Base-by-base conservation (phyloP, 306 rosid genomes). In the Datisca glomerata region DNA sequence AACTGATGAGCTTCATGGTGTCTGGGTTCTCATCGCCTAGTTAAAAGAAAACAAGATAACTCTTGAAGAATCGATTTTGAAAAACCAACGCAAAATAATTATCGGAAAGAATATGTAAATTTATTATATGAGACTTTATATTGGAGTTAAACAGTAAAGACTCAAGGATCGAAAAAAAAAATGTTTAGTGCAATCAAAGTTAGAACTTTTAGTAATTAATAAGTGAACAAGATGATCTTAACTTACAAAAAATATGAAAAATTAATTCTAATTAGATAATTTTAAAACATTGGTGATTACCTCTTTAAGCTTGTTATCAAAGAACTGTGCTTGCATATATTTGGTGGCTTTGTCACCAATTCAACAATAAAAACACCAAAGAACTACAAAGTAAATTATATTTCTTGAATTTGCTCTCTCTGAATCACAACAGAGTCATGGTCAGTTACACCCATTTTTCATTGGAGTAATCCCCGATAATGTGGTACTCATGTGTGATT, bases 11-110 rank as follows among this genome's bases (percentile, higher is more conserved):
- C 69, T 60, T 77, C 68, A 87, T 93, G 19, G 93, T 94, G 69
- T 87, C 97, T 64, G 79, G 94, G 20, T 62, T 59, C 64, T 83
- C 93, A 87, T 72, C 21, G 71, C 93, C 96, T 86, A 55, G 18
- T 16, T 21, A 56, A 16, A 3, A 40, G 17, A 21, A 13, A 7
- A 41, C 3, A 41, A 6, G 5, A 19, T 19, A 10, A 42, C 12
- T 8, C 3, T 39, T 18, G 10, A 37, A 12, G 7, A 12, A 10
- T 29, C 2, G 7, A 7, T 17, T 7, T 31, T 27, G n/a, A 12
- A 33, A 13, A n/a, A 13, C n/a, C 12, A 12, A 12, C 18, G 28
- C n/a, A n/a, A n/a, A n/a, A n/a, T n/a, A n/a, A n/a, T n/a, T n/a
- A n/a, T n/a, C n/a, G n/a, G n/a, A n/a, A n/a, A 16, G 4, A 18